Base-by-base conservation (phyloP, 2,329 filamentous ascomycete genomes). In the Neodidymelliopsis sp. region DNA sequence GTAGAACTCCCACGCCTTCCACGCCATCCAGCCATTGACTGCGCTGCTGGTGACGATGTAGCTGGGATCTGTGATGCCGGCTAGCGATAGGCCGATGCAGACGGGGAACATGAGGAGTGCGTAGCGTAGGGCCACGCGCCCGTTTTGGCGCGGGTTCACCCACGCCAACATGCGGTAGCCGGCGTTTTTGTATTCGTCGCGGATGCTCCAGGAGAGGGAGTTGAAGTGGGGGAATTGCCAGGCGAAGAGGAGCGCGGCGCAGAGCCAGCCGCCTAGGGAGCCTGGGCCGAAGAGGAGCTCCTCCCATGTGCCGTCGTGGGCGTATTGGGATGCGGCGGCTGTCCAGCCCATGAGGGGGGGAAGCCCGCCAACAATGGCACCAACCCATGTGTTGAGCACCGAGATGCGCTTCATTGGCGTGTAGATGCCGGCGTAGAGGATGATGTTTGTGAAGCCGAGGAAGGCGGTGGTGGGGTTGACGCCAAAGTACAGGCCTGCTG, bases 201-300 rank as follows among this genome's bases (percentile, higher is more conserved):
- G 82, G 53, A 97, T 96, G 4, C 84, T 80, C 84, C 93, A 95
- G 35, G 89, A 92, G 16, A 99, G 80, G 1, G 92, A 88, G 81
- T 97, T 97, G 78, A 99, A 99, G 75, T 99, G 94, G 3, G 94
- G 91, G 68, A 99, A 97, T 70, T 99, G 93, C 94, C 94, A 99
- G 10, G 91, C 88, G 60, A 96, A 96, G 4, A 99, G 79, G 6
- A 97, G 76, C 0, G 82, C 85, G 1, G 90, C 93, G 11, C 97
- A 78, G 1, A 97, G 77, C 94, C 94, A 99, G 4, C 93, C 94
- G 4, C 94, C 94, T 9, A 85, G 75, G 19, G 79, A 81, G 71
- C 84, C 65, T 70, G 86, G 69, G 65, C 89, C 87, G 47, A 95
- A 83, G 0, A 96, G 78, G 28, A 96, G 81, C 67, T 94, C 90